Percentiles rank a stretch among this genome's conserved stretches.
phyloP scores from a whole-genome alignment of 257 asterid species.

The Solanum sejunctum region DNA sequence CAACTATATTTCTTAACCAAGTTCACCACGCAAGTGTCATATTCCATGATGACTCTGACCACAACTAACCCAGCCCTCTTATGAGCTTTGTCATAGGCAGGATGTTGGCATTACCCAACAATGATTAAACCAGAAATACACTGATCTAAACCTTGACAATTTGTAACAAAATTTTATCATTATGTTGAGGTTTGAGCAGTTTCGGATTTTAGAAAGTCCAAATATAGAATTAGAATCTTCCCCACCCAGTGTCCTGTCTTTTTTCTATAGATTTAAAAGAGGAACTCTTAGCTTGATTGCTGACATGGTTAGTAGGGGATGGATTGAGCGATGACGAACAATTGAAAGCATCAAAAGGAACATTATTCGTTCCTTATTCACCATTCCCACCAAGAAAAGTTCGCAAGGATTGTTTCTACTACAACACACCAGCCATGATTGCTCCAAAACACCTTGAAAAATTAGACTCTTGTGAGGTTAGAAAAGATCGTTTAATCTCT shows the following conservation, averaged over 20 bases:
- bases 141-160: background rate
- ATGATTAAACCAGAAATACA: background rate
- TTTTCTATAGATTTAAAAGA: background rate
- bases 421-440: slow-evolving; percentile 25
- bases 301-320: slow-evolving; percentile 31
- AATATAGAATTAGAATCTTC: background rate
- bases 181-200: background rate
- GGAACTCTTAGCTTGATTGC: background rate
- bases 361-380: slow-evolving; percentile 26
- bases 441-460: slow-evolving; percentile 27
- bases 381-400: slow-evolving; percentile 7
- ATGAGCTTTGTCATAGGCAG: too few relatives aligned
- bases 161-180: too few relatives aligned
- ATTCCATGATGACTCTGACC: too few relatives aligned
- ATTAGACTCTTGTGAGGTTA: slow-evolving; percentile 34
- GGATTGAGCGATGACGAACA: slow-evolving; percentile 17
- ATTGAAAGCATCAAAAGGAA: slow-evolving; percentile 23
- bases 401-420: slow-evolving; percentile 22
- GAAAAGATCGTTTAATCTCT: background rate
- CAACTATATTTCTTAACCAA: too few relatives aligned
- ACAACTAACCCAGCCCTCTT: too few relatives aligned
- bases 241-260: background rate
- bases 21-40: too few relatives aligned
- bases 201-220: background rate
- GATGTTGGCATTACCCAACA: too few relatives aligned